A percentile compares a stretch with the other conserved stretches of the same genome.
phyloP scores from a whole-genome alignment of 2,329 filamentous ascomycete species.

The Pestalotiopsis sp. region DNA sequence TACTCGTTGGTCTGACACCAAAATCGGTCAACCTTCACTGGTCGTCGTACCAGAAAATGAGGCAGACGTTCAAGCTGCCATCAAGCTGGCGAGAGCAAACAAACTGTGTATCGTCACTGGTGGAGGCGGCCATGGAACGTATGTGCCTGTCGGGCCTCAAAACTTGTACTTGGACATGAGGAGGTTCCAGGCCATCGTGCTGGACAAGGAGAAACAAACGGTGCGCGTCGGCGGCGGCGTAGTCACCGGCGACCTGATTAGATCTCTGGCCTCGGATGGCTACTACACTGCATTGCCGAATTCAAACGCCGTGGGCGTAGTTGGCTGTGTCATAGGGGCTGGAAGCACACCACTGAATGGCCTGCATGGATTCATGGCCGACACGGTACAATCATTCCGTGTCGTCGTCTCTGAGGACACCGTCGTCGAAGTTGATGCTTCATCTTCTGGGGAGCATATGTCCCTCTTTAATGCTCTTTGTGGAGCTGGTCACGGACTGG shows the following conservation, averaged over 20 bases:
- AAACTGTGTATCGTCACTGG: background rate
- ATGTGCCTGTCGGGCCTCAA: background rate
- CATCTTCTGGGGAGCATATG: background rate
- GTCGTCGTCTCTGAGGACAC: conserved; percentile 9
- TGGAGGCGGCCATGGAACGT: conserved; percentile 4
- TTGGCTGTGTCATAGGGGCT: background rate
- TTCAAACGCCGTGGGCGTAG: conserved; percentile 2
- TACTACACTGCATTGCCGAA: conserved; percentile 3
- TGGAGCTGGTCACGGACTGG: conserved; percentile 12
- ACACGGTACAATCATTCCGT: background rate
- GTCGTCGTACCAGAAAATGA: background rate
- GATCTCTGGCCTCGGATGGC: background rate
- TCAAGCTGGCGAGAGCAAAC: background rate
- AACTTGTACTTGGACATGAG: conserved; percentile 4
- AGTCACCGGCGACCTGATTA: conserved; percentile 1
- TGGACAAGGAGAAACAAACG: background rate
- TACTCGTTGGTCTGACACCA: conserved; percentile 4
- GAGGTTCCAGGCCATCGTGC: background rate
- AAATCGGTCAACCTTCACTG: background rate
- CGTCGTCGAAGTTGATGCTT: background rate
- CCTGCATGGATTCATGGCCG: conserved; percentile 2
- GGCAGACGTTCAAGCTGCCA: background rate
- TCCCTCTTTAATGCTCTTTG: conserved; percentile 9
- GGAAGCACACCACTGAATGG: background rate
- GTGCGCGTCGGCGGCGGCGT: conserved; percentile 3